These are phyloP conservation scores for Acrodontium crateriforme DNA, from an alignment of 2,329 filamentous ascomycete genomes.

Conservation along the genomic window DNA sequence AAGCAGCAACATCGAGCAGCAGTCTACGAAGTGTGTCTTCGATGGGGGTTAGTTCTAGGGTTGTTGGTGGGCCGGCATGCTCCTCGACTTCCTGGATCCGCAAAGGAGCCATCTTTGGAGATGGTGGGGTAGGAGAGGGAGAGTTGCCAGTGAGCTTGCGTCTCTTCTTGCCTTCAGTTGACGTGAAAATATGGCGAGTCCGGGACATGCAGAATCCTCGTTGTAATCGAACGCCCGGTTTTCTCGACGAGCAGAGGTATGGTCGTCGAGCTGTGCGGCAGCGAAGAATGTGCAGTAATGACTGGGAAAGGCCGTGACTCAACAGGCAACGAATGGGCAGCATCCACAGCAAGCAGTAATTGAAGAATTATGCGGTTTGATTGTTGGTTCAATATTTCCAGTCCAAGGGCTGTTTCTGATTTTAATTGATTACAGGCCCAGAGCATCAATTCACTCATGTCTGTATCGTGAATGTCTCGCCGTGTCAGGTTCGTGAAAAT, in stretches of 20 bases:
- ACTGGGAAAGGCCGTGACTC: too few species aligned
- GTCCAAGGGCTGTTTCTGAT: too few species aligned
- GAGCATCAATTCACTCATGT: too few species aligned
- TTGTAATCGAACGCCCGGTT: too few species aligned
- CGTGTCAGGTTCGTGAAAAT: too few species aligned
- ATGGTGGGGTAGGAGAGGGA: constrained; percentile 4
- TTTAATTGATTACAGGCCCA: too few species aligned
- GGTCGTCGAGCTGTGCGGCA: too few species aligned
- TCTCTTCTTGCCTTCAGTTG: constrained; percentile 17
- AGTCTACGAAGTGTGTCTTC: constrained; percentile 63
- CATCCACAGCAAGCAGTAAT: constrained; percentile 5
- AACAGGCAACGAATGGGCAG: constrained; percentile 1
- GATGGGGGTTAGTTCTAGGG: constrained; percentile 48
- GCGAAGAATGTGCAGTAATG: too few species aligned
- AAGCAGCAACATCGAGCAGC: constrained; percentile 66
- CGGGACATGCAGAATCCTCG: constrained; percentile 24
- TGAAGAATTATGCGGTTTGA: too few species aligned
- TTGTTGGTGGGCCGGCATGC: constrained; percentile 6
- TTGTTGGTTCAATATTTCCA: too few species aligned
- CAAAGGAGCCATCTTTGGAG: constrained; percentile 15
- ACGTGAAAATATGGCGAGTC: constrained; percentile 12
- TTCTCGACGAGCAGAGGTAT: too few species aligned
- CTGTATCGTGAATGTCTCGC: too few species aligned
- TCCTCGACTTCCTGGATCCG: constrained; percentile 21
- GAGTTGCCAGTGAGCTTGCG: constrained; percentile 12